These are phyloP conservation scores for Xylariaceae sp. DNA, from an alignment of 2,329 filamentous ascomycete genomes.

Conservation along the genomic window DNA sequence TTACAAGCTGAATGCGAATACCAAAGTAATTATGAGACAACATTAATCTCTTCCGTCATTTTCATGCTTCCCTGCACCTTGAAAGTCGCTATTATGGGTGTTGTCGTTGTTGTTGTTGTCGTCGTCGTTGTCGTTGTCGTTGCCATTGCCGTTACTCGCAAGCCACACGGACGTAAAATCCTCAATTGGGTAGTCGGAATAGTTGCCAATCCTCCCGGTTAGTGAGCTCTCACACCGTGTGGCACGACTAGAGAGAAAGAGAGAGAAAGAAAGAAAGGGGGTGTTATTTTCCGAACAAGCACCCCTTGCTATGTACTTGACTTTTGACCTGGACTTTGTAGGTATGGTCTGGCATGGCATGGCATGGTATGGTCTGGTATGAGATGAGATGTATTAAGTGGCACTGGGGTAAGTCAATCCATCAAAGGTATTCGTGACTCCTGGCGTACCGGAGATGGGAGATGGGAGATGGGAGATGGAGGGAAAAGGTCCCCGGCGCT, in stretches of 20 bases:
- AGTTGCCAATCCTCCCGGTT: conserved; percentile 9
- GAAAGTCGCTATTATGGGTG: too few relatives aligned
- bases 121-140: background rate
- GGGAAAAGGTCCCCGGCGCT: background rate
- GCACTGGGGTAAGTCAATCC: background rate
- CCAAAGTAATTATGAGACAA: too few relatives aligned
- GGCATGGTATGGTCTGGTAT: too few relatives aligned
- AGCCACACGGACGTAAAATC: background rate
- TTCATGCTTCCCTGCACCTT: too few relatives aligned
- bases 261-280: background rate
- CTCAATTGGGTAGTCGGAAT: conserved; percentile 13
- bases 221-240: conserved; percentile 18
- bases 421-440: background rate
- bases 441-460: conserved; percentile 1
- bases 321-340: too few relatives aligned
- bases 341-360: too few relatives aligned
- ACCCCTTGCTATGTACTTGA: conserved; percentile 6
- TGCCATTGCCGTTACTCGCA: background rate
- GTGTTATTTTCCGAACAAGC: conserved; percentile 12
- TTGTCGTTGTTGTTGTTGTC: too few relatives aligned
- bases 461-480: background rate
- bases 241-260: conserved; percentile 1
- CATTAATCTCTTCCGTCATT: too few relatives aligned
- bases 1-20: too few relatives aligned
- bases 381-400: background rate